Base-by-base conservation (phyloP, 225 moss, liverwort and hornwort species). In the Physcomitrellopsis africana region DNA sequence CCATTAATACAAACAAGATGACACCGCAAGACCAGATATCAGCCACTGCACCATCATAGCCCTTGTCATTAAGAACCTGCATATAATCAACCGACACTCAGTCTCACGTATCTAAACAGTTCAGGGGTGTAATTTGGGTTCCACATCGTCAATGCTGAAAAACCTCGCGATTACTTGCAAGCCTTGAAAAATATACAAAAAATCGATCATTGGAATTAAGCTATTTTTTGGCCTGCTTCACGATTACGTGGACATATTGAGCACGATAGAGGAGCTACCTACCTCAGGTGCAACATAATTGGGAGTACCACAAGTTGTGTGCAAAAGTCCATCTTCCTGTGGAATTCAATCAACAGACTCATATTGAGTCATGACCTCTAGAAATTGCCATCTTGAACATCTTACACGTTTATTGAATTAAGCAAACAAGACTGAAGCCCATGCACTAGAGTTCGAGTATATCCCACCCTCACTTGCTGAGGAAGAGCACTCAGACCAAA, bases 1-100 rank as follows among this genome's bases (percentile, higher is more conserved):
- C 95, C 91, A 95, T 93, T 81, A 99, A 71, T 49, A 99, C 99
- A 77, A 87, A 99, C 69, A 99, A 86, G 78, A 99, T 95, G 84
- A 99, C 93, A 55, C 99, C 99, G 87, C 99, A 99, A 67, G 99
- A 99, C 99, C 99, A 99, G 53, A 99, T 87, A 77, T 99, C 99
- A 80, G 99, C 99, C 89, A 95, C 95, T 89, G 99, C 99, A 79
- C 99, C 99, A 89, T 99, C 89, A 88, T 99, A 99, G 85, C 99
- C 99, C 82, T 87, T 87, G 88, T 95, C 89, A 81, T 95, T 93
- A 68, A 99, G 93, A 81, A 99, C 93, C 94, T 97, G 97, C 81
- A 74, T 90, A 92, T 76, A 59, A 83, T 84, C 87, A 90, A 76
- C 78, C 65, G 43, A 81, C 67, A 82, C 81, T 70, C 65, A 80